Conservation (phyloP, 257 asterid genomes). For the Solanum commersonii region DNA sequence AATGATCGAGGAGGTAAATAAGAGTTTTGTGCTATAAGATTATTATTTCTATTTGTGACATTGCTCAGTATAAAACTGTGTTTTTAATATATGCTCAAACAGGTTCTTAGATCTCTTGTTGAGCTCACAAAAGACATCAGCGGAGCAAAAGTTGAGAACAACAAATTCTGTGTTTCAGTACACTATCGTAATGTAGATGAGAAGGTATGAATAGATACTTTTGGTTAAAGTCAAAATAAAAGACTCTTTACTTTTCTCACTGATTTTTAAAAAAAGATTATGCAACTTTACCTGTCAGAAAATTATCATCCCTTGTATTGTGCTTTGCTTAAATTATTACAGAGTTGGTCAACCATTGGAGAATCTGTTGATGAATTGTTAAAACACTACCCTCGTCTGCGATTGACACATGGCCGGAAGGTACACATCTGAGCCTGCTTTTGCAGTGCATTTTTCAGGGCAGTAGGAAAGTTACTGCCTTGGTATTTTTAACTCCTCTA, state of each 20-base stretch:
- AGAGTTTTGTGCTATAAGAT: background rate
- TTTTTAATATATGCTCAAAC: conserved; percentile 8
- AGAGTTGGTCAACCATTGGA: conserved; percentile 69
- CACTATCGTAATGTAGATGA: conserved; percentile 93
- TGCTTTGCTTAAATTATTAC: conserved; percentile 9
- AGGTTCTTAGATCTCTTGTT: conserved; percentile 62
- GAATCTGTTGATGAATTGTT: conserved; percentile 46
- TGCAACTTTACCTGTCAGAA: background rate
- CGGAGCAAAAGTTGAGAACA: conserved; percentile 83
- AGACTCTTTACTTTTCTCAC: background rate
- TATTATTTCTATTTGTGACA: background rate
- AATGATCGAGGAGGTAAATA: conserved; percentile 68
- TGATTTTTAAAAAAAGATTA: background rate
- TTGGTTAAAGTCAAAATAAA: background rate
- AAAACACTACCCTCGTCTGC: conserved; percentile 66
- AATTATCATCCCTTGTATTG: background rate
- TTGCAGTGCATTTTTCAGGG: background rate
- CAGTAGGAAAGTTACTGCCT: background rate
- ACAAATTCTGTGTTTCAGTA: conserved; percentile 88
- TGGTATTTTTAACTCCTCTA: background rate
- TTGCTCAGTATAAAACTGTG: background rate
- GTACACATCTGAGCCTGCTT: conserved; percentile 21
- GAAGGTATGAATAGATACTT: conserved; percentile 36
- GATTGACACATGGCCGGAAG: conserved; percentile 96
- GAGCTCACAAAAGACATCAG: conserved; percentile 56